Evolutionary conservation across 1,139 yeast genomes (phyloP).

Genomic region (Pichia sp.): DNA sequence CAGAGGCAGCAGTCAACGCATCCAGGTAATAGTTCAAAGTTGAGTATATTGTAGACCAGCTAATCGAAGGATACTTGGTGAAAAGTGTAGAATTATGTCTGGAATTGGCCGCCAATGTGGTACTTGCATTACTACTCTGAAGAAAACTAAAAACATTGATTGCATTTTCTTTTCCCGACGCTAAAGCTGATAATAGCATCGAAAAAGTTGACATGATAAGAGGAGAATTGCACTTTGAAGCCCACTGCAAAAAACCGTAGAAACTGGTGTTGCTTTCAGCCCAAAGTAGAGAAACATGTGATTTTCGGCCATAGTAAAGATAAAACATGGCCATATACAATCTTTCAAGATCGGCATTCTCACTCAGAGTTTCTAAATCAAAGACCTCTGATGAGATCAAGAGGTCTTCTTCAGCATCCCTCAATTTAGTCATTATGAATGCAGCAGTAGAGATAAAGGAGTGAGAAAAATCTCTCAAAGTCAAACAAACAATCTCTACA

Average conservation of each 20-base stretch:
- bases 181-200: conserved; percentile 66
- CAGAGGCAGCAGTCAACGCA: conserved; percentile 7
- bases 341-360: conserved; percentile 79
- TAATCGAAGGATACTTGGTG: conserved; percentile 24
- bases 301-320: conserved; percentile 56
- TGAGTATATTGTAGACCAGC: conserved; percentile 30
- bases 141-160: conserved; percentile 37
- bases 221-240: conserved; percentile 74
- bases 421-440: conserved; percentile 66
- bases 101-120: conserved; percentile 10
- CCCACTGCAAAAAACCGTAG: conserved; percentile 83
- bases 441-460: conserved; percentile 68
- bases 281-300: conserved; percentile 64
- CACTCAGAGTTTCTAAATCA: conserved; percentile 49
- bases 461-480: conserved; percentile 49
- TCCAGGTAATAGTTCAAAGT: conserved; percentile 26
- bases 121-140: conserved; percentile 23
- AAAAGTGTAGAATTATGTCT: conserved; percentile 17
- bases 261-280: conserved; percentile 52
- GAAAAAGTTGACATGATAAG: conserved; percentile 79
- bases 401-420: conserved; percentile 83
- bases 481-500: conserved; percentile 23
- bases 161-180: conserved; percentile 54
- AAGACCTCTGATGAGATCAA: conserved; percentile 45
- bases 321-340: conserved; percentile 74